These are phyloP conservation scores for Suillus subalutaceus DNA, from an alignment of 768 basidiomycete species.

Conservation along the genomic window DNA sequence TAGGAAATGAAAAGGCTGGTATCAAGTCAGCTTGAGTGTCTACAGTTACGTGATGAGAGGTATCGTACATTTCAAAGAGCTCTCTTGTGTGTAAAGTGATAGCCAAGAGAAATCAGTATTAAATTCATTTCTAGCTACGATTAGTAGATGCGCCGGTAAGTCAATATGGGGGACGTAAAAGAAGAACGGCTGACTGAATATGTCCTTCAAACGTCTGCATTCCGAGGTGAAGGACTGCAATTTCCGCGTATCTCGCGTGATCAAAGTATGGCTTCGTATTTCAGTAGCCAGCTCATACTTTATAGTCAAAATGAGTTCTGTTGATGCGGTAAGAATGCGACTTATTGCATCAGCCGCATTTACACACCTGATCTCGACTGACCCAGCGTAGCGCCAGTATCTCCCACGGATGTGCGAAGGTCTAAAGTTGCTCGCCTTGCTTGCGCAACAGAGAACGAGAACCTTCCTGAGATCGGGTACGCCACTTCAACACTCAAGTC, in stretches of 20 bases:
- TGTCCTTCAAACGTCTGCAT: constrained; percentile 58
- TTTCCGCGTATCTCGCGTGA: constrained; percentile 49
- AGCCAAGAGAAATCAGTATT: constrained; percentile 2
- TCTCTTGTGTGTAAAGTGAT: constrained; percentile 1
- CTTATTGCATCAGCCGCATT: constrained; percentile 7
- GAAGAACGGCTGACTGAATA: constrained; percentile 41
- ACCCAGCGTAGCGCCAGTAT: constrained; percentile 23
- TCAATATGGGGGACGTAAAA: background rate
- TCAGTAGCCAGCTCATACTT: constrained; percentile 39
- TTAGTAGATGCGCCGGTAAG: background rate
- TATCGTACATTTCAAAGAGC: constrained; percentile 1
- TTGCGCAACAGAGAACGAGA: constrained; percentile 62
- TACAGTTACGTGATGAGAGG: background rate
- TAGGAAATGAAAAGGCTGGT: background rate
- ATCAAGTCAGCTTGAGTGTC: constrained; percentile 3
- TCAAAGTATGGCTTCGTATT: constrained; percentile 44
- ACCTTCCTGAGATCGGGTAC: constrained; percentile 57
- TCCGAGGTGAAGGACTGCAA: constrained; percentile 53
- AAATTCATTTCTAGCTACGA: constrained; percentile 7
- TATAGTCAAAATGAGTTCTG: constrained; percentile 61
- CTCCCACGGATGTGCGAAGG: constrained; percentile 20
- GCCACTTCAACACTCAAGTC: constrained; percentile 15
- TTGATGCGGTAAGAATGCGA: background rate
- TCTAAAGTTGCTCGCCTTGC: constrained; percentile 44
- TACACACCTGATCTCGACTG: constrained; percentile 47